A percentile compares a stretch with the other conserved stretches of the same genome.
These are phyloP conservation scores for Gyrodon lividus DNA, from an alignment of 768 basidiomycete genomes.

Conservation along the genomic window DNA sequence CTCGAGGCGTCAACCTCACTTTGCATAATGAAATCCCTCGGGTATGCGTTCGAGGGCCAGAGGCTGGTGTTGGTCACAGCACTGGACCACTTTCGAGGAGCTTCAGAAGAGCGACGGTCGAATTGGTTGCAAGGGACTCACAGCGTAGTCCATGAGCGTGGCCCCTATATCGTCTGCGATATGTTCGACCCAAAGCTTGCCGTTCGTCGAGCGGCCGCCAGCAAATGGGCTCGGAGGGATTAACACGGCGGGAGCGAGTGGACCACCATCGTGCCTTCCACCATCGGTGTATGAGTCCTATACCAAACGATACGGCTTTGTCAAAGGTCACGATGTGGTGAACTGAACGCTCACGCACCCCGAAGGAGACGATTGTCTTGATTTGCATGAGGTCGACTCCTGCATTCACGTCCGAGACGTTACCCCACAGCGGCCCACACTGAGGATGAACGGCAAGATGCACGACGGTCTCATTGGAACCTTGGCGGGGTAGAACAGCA, in stretches of 20 bases:
- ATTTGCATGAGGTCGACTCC: constrained; percentile 38
- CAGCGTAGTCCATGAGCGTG: constrained; percentile 50
- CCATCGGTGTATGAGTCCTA: constrained; percentile 54
- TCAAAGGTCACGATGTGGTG: not conserved
- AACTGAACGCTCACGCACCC: constrained; percentile 31
- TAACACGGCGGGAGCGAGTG: constrained; percentile 41
- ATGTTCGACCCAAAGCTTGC: constrained; percentile 49
- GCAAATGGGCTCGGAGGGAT: constrained; percentile 44
- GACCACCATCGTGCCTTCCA: constrained; percentile 44
- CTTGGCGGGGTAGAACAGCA: constrained; percentile 8
- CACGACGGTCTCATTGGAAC: constrained; percentile 18
- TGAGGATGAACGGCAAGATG: constrained; percentile 46
- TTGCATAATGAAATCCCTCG: constrained; percentile 50
- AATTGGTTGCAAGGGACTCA: constrained; percentile 20
- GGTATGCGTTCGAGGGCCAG: constrained; percentile 50
- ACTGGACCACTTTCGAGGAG: constrained; percentile 30
- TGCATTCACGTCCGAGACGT: constrained; percentile 46
- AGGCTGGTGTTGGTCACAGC: constrained; percentile 47
- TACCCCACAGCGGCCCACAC: constrained; percentile 43
- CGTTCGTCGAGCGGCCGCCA: constrained; percentile 52
- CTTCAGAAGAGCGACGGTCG: not conserved
- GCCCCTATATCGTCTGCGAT: constrained; percentile 41
- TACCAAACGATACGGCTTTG: not conserved
- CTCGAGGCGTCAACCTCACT: constrained; percentile 25
- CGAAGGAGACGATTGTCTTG: constrained; percentile 53